These are phyloP conservation scores for Takashimella koratensis DNA, from an alignment of 1,284 basidiomycete species.

Conservation along the genomic window DNA sequence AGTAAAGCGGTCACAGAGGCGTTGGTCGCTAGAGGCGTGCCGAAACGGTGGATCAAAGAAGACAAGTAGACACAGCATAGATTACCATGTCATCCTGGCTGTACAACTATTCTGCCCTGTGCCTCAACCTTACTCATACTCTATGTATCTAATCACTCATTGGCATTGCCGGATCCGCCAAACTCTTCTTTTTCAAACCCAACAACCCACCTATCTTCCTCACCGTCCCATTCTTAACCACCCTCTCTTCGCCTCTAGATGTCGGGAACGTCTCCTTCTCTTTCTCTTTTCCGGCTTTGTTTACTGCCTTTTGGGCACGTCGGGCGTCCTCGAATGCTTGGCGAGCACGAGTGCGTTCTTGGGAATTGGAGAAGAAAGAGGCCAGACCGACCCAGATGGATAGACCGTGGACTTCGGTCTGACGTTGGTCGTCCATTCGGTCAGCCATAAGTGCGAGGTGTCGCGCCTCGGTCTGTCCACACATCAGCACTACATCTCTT, in stretches of 20 bases:
- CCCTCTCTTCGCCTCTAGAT: background rate
- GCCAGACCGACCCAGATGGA: constrained; percentile 43
- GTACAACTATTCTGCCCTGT: too few species aligned
- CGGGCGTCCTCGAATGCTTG: background rate
- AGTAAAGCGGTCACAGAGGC: constrained; percentile 62
- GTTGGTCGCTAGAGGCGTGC: constrained; percentile 64
- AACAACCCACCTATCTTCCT: background rate
- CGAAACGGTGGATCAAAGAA: constrained; percentile 70
- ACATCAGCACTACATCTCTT: too few species aligned
- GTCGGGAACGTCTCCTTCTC: background rate
- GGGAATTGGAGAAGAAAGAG: constrained; percentile 30
- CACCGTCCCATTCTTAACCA: background rate
- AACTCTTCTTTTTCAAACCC: background rate
- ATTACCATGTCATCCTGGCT: background rate
- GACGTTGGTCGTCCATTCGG: constrained; percentile 28
- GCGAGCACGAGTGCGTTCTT: constrained; percentile 16
- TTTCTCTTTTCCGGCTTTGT: constrained; percentile 3
- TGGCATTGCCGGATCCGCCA: too few species aligned
- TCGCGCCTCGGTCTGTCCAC: constrained; percentile 41
- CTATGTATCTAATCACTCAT: too few species aligned
- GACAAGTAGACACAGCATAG: constrained; percentile 35
- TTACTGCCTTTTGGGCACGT: background rate
- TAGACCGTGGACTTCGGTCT: constrained; percentile 24
- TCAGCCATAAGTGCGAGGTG: constrained; percentile 45
- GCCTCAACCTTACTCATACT: background rate